phyloP scores from a whole-genome alignment of 768 basidiomycete genomes.

The Daedaleopsis sinensis region DNA sequence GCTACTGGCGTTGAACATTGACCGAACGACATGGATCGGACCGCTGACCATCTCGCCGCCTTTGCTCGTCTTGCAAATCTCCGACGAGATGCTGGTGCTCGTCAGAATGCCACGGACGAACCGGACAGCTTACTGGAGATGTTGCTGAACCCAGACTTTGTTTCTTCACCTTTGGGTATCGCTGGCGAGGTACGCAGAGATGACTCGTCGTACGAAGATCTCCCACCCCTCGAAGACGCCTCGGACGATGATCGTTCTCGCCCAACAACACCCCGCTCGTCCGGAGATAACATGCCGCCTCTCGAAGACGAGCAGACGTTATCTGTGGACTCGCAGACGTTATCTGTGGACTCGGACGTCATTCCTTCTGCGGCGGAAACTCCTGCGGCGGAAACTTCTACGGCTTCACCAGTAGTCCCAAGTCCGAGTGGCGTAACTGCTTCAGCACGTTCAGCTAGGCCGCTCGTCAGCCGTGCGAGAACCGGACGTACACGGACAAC shows the following conservation, averaged over 20 bases:
- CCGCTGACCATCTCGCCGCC: neutral
- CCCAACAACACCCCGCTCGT: neutral
- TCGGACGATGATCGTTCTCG: neutral
- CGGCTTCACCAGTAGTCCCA: too few relatives aligned
- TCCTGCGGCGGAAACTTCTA: neutral
- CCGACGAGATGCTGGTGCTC: neutral
- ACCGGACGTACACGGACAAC: too few relatives aligned
- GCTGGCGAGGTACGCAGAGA: neutral
- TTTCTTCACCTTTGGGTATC: neutral
- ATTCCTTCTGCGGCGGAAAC: constrained; percentile 9
- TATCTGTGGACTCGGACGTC: constrained; percentile 10
- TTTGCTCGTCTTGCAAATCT: constrained; percentile 6
- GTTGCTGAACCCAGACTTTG: constrained; percentile 3
- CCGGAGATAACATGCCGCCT: neutral
- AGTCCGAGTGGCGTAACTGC: too few relatives aligned
- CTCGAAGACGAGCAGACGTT: neutral
- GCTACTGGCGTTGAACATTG: too few relatives aligned
- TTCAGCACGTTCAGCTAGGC: too few relatives aligned
- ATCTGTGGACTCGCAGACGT: too few relatives aligned
- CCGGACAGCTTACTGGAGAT: neutral
- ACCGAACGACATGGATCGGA: constrained; percentile 2
- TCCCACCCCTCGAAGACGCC: constrained; percentile 15
- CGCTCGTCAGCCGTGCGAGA: too few relatives aligned
- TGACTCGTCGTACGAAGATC: constrained; percentile 5
- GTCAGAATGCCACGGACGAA: neutral